phyloP scores from a whole-genome alignment of 2,329 filamentous ascomycete genomes.

The Leptographium lundbergii region DNA sequence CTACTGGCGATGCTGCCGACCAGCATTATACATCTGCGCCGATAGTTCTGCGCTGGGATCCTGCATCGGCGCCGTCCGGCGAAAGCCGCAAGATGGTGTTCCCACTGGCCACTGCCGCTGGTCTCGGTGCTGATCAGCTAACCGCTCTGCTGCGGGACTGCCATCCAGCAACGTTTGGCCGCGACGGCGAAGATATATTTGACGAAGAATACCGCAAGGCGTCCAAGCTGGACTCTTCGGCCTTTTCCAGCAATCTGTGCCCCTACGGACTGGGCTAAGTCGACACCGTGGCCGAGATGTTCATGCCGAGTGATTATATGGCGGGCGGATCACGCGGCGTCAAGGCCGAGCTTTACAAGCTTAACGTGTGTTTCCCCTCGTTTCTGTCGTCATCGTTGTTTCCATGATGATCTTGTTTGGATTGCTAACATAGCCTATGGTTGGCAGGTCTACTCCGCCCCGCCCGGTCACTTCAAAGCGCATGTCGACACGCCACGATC shows the following conservation, averaged over 20 bases:
- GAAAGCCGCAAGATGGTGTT: neutral
- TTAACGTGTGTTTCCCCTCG: conserved; percentile 30
- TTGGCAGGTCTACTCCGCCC: conserved; percentile 34
- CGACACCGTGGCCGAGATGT: conserved; percentile 30
- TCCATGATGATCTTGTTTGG: neutral
- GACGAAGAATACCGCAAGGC: conserved; percentile 42
- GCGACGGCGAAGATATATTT: conserved; percentile 9
- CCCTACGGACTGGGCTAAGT: conserved; percentile 40
- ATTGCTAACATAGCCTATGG: neutral
- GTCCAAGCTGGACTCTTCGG: conserved; percentile 30
- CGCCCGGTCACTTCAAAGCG: conserved; percentile 34
- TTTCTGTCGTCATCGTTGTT: neutral
- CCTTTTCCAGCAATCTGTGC: conserved; percentile 36
- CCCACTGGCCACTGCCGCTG: neutral
- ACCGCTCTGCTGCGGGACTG: neutral
- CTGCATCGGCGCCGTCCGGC: neutral
- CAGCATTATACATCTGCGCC: neutral
- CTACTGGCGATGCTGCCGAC: neutral
- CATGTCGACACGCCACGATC: conserved; percentile 42
- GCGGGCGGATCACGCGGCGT: conserved; percentile 19
- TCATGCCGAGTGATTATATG: conserved; percentile 21
- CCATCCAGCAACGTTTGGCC: conserved; percentile 20
- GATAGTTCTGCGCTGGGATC: neutral
- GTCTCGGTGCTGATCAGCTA: neutral
- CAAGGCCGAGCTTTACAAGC: conserved; percentile 41